Base-by-base conservation (phyloP, 2,329 filamentous ascomycete genomes). In the Rhinocladiella mackenziei region DNA sequence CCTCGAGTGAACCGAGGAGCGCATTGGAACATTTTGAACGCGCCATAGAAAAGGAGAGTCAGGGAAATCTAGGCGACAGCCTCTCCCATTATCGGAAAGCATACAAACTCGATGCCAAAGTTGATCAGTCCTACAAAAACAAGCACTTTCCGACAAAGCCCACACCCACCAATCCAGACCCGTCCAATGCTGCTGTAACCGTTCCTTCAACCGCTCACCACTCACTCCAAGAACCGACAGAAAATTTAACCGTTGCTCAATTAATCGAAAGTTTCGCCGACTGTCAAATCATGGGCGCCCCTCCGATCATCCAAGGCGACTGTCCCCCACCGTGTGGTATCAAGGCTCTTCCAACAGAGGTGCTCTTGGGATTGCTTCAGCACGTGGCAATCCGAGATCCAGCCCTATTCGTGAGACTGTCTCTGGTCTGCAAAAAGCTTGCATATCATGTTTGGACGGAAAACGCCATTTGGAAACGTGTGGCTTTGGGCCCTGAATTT, bases 21-120 rank as follows among this genome's bases (percentile, higher is more conserved):
- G 92, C 92, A 1, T 68, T 98, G 11, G 92, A 97, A 57, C 86
- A 95, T 64, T 97, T 92, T 59, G 92, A 97, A 63, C 80, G 79
- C 61, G 92, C 91, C 3, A 89, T 95, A 43, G 85, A 94, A 66
- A 89, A 83, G 64, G 92, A 98, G 67, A 78, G 76, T 0, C 79
- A 85, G 57, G 92, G 92, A 1, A 92, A 80, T 51, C 73, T 97
- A 38, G 89, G 89, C 4, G 91, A 97, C 52, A 97, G 91, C 61
- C 64, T 98, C 43, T 80, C 78, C 54, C 76, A 94, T 38, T 98
- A 98, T 65, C 80, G 92, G 34, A 89, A 84, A 64, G 92, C 92
- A 1, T 97, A 94, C 64, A 81, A 84, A 62, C 78, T 98, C 65
- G 92, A 97, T 62, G 75, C 82, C 43, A 72, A 75, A 10, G 91